Evolutionary conservation across 306 rosid genomes (phyloP), one percentile per base, ranked within the genome.

Genomic region (Leucaena leucocephala): DNA sequence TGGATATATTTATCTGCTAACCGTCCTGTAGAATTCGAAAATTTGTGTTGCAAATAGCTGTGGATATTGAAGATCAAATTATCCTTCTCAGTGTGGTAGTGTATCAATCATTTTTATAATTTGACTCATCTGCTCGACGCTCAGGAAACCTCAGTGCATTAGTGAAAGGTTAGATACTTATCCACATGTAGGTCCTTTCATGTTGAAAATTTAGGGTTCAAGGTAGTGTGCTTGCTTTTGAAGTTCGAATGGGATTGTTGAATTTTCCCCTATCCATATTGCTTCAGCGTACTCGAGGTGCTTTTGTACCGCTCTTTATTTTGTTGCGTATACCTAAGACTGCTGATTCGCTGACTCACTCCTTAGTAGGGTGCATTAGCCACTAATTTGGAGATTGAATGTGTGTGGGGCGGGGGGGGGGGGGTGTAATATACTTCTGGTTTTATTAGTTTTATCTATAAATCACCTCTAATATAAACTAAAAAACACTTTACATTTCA

Each of bases 11-110:
- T 50, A 38, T 63, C 45, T 19, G 8, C 69, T 68, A 1, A 69
- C 40, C 44, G 61, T 45, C 66, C 66, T 59, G 42, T 39, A 38
- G 36, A 73, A 45, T 55, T 43, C 50, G 6, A 66, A 75, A 75
- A 64, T 57, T 57, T 57, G 63, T 22, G 2, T 57, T 1, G 63
- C 63, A 46, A 43, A 46, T 45, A 68, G 71, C 57, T 21, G 40
- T 22, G 9, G 27, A 19, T 45, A 68, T 42, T 42, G 34, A 72
- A 57, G 42, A 57, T 40, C 15, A 57, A 14, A 7, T 13, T 2
- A 57, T 40, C 33, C 55, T 13, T 55, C 68, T 54, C 46, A 4
- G 19, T 15, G 68, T 7, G 21, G 68, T 15, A 36, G 44, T 63
- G 46, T 15, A 17, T 65, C 27, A 38, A 16, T 65, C 70, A 38